Base-by-base conservation (phyloP, 257 asterid genomes). In the Fraxinus pennsylvanica region DNA sequence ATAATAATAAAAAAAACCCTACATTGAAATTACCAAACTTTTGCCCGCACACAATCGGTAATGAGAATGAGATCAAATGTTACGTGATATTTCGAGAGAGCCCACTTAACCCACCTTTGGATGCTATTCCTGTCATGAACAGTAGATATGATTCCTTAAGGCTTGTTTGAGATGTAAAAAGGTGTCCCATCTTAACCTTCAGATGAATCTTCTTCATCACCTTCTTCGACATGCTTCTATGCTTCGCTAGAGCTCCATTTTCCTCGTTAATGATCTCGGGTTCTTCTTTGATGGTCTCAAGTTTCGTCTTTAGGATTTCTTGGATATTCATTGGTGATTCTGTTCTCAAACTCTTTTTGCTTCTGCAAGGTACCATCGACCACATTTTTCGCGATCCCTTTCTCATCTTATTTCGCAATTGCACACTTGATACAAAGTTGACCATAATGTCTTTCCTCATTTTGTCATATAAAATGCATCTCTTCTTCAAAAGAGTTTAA, bases 241-340 rank as follows among this genome's bases (percentile, higher is more conserved):
- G 83, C 76, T 78, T 73, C 5, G 71, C 27, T 10, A 68, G 7
- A 13, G 77, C 68, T 57, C 85, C 79, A 66, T 77, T 78, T 39
- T 83, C 92, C 9, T 82, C 87, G 30, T 9, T 22, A 1, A 43
- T 43, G 2, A 13, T 75, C 71, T 91, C 96, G 0, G 88, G 83
- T 66, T 93, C 94, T 79, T 92, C 97, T 65, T 73, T 61, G 84
- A 94, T 94, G 10, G 92, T 88, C 38, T 83, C 92, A 2, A 92
- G 95, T 86, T 90, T 92, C 96, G 86, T 90, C 85, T 92, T 94
- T 3, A 94, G 82, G 75, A 92, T 87, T 8, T 94, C 96, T 32
- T 92, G 91, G 9, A 89, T 82, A 57, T 87, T 91, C 88, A 92
- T 63, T 67, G 85, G 73, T 33, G 90, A 81, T 8, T 92, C 92